Evolutionary conservation across 768 basidiomycete species (phyloP).

Genomic region (Rhodotorula graminis): DNA sequence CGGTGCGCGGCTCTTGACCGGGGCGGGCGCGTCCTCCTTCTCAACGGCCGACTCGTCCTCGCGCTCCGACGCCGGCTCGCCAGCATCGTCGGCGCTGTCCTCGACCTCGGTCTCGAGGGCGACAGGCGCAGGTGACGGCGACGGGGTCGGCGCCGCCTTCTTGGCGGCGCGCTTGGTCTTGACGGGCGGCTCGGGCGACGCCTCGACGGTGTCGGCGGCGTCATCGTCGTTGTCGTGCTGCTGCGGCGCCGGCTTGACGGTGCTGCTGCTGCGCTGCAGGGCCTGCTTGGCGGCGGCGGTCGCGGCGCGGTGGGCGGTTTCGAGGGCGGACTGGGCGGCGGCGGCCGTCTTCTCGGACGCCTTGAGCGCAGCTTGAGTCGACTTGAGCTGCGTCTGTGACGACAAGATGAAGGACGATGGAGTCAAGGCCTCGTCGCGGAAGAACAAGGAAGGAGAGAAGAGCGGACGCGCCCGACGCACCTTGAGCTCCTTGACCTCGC

Average conservation of each 20-base stretch:
- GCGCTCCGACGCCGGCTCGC: background rate
- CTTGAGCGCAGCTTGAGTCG: slow-evolving; percentile 13
- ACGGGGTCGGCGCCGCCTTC: background rate
- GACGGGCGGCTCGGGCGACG: background rate
- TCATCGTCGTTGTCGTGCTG: background rate
- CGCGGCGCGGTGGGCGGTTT: background rate
- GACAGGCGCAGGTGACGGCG: background rate
- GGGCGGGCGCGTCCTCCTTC: background rate
- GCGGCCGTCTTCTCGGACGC: slow-evolving; percentile 7
- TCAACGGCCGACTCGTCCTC: background rate
- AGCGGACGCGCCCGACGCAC: background rate
- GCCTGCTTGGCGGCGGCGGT: background rate
- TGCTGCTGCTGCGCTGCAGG: slow-evolving; percentile 15
- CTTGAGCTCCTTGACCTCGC: slow-evolving; percentile 36
- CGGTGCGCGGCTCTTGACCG: slow-evolving; percentile 1
- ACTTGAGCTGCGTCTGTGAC: slow-evolving; percentile 25
- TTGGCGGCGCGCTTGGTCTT: background rate
- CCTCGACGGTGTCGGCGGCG: background rate
- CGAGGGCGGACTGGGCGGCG: slow-evolving; percentile 3
- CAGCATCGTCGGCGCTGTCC: background rate
- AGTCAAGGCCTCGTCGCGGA: background rate
- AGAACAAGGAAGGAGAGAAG: background rate
- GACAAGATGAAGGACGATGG: background rate
- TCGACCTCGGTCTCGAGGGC: background rate
- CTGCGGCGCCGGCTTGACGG: slow-evolving; percentile 2